These are phyloP conservation scores for Russula sp. DNA, from an alignment of 768 basidiomycete genomes.

Conservation along the genomic window DNA sequence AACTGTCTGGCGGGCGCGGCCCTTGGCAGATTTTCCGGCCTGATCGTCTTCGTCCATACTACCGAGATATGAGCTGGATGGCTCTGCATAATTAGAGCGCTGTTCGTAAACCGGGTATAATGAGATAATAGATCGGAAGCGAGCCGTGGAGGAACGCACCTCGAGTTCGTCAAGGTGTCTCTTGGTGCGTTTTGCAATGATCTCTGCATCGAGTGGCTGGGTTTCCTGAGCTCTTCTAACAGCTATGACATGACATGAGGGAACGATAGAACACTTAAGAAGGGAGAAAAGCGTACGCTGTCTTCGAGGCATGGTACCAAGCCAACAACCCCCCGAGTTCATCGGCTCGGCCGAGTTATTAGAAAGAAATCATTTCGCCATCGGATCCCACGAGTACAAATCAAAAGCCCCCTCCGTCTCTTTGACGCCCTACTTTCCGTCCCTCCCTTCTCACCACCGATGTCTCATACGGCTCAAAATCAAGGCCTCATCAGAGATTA, in stretches of 20 bases:
- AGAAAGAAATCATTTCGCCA: conserved; percentile 20
- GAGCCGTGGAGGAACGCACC: conserved; percentile 35
- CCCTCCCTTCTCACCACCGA: not conserved
- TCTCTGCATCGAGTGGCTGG: conserved; percentile 49
- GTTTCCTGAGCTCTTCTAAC: conserved; percentile 44
- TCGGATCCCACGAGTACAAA: conserved; percentile 22
- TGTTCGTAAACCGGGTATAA: conserved; percentile 29
- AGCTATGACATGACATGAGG: conserved; percentile 26
- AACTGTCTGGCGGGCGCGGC: conserved; percentile 69
- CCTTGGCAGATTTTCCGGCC: conserved; percentile 49
- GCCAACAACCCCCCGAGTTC: conserved; percentile 4
- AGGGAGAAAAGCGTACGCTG: conserved; percentile 7
- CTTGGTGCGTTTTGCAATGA: conserved; percentile 69
- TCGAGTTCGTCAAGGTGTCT: conserved; percentile 82
- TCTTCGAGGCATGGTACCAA: conserved; percentile 12
- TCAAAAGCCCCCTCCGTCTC: not conserved
- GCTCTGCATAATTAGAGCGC: conserved; percentile 76
- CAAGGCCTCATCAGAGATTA: conserved; percentile 26
- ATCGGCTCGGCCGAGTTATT: conserved; percentile 3
- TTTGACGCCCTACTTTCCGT: not conserved
- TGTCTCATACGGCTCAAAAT: conserved; percentile 8
- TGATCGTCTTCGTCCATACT: conserved; percentile 41
- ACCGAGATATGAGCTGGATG: conserved; percentile 36
- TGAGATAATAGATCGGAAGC: conserved; percentile 16
- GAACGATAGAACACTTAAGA: not conserved